Evolutionary conservation across 2,329 filamentous ascomycete genomes (phyloP).

Genomic region (Fusarium austroafricanum): DNA sequence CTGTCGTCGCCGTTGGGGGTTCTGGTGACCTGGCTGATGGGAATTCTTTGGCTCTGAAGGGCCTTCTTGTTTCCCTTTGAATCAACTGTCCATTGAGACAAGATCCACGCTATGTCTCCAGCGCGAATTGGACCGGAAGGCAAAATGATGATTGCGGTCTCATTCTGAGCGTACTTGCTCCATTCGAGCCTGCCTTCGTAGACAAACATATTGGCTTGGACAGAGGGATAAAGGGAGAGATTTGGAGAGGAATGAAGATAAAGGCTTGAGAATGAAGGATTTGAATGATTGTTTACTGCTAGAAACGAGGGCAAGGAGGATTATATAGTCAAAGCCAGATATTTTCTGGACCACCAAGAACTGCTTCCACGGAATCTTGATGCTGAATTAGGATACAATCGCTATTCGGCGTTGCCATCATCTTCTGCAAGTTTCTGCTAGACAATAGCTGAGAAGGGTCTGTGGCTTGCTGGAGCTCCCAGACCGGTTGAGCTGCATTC

Average conservation of each 20-base stretch:
- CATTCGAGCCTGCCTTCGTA: constrained; percentile 35
- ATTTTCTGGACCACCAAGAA: no score
- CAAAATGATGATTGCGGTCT: constrained; percentile 33
- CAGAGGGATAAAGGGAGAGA: no score
- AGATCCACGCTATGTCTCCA: constrained; percentile 32
- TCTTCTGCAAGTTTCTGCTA: no score
- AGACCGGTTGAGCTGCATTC: no score
- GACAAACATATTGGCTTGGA: constrained; percentile 21
- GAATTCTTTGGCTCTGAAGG: constrained; percentile 24
- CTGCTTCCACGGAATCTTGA: no score
- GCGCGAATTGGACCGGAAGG: constrained; percentile 29
- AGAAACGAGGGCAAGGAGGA: background rate
- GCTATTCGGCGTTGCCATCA: no score
- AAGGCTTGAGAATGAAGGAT: background rate
- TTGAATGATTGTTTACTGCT: no score
- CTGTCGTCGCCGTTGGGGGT: constrained; percentile 2
- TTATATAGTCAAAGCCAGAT: background rate
- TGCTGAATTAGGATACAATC: no score
- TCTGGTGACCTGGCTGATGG: constrained; percentile 11
- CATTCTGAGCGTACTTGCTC: constrained; percentile 22
- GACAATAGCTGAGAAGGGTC: no score
- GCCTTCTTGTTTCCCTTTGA: constrained; percentile 11
- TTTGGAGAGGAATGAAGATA: background rate
- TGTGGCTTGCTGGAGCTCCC: no score
- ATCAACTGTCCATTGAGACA: constrained; percentile 33